A percentile compares a stretch with the other conserved stretches of the same genome.
Evolutionary conservation across 768 basidiomycete species (phyloP).

Genomic region (Gloeophyllum trabeum): DNA sequence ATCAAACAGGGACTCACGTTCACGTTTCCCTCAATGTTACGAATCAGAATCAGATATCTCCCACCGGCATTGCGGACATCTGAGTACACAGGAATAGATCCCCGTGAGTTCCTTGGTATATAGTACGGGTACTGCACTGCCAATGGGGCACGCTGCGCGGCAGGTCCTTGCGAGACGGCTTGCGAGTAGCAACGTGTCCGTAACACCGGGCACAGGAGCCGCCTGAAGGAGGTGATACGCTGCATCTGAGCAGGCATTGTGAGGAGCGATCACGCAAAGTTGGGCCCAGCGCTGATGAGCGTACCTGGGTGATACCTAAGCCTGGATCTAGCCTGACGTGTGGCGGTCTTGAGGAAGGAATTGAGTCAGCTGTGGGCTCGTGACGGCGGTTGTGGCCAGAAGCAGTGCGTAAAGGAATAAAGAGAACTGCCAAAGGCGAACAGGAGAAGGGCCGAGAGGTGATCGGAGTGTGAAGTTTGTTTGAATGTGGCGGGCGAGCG

Average conservation of each 20-base stretch:
- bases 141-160: background rate
- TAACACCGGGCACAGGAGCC: background rate
- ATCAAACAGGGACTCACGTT: conserved; percentile 28
- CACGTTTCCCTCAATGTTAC: conserved; percentile 57
- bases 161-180: background rate
- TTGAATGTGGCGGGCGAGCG: too few species aligned
- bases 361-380: too few species aligned
- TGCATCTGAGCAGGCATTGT: background rate
- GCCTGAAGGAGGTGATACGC: background rate
- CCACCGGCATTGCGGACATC: conserved; percentile 60
- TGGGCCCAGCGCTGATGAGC: too few species aligned
- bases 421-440: too few species aligned
- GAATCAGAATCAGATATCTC: conserved; percentile 44
- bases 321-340: too few species aligned
- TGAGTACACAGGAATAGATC: conserved; percentile 66
- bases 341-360: too few species aligned
- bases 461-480: too few species aligned
- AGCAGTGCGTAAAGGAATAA: too few species aligned
- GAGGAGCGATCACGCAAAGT: too few species aligned
- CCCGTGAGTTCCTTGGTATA: conserved; percentile 54
- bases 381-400: too few species aligned
- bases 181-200: background rate
- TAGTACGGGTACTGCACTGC: conserved; percentile 29
- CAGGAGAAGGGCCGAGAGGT: too few species aligned
- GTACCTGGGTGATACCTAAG: too few species aligned